Conservation (phyloP, 129 eudicot species). For the Tagetes erecta region DNA sequence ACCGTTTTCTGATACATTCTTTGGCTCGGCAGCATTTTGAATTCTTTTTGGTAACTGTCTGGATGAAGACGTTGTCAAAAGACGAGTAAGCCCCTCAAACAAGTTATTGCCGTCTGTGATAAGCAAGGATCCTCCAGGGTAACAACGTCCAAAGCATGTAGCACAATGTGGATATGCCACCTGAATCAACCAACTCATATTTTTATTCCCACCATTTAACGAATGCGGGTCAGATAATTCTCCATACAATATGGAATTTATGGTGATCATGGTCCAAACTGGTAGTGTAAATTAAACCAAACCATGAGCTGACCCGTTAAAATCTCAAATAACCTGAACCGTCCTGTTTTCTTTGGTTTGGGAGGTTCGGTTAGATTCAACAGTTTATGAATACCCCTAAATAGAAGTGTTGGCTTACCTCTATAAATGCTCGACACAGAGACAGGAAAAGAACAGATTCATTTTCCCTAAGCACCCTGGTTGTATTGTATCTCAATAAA, state of each 20-base stretch:
- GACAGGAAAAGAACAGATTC: constrained; percentile 88
- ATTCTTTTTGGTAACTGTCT: constrained; percentile 60
- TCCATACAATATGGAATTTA: neutral
- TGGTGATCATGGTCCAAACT: neutral
- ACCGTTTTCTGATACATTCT: constrained; percentile 55
- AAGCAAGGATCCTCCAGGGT: constrained; percentile 79
- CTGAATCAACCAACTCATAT: constrained; percentile 36
- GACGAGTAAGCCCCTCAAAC: constrained; percentile 71
- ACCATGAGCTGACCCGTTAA: neutral
- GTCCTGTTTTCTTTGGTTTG: neutral
- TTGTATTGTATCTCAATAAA: constrained; percentile 70
- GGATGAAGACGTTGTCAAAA: constrained; percentile 59
- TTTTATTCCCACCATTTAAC: constrained; percentile 5
- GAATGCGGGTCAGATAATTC: neutral
- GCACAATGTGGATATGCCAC: constrained; percentile 92
- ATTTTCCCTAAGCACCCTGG: constrained; percentile 79
- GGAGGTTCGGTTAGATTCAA: neutral
- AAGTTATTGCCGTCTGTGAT: constrained; percentile 61
- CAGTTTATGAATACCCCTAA: neutral
- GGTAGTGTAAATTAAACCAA: neutral
- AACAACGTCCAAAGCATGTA: constrained; percentile 90
- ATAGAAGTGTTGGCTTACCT: constrained; percentile 42
- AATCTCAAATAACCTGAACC: too few species aligned
- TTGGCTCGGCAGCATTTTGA: constrained; percentile 37
- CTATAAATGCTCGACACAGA: constrained; percentile 83